A percentile compares a stretch with the other conserved stretches of the same genome.
Evolutionary conservation across 2,329 filamentous ascomycete species (phyloP).

Genomic region (Phialemoniopsis sp.): DNA sequence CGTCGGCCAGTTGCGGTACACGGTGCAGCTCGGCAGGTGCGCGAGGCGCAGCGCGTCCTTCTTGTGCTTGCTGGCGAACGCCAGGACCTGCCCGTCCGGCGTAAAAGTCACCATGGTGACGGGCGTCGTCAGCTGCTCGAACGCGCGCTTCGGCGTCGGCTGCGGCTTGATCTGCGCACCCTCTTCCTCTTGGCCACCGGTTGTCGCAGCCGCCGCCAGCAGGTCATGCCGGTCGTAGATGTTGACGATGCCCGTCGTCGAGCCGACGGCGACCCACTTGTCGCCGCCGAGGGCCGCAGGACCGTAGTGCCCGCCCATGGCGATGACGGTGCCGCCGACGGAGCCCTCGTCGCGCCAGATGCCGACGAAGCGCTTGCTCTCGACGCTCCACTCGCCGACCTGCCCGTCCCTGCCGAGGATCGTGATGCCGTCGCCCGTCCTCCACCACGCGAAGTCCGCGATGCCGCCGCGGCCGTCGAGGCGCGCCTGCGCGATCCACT

Average conservation of each 20-base stretch:
- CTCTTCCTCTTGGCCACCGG: constrained; percentile 4
- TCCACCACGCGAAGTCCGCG: constrained; percentile 92
- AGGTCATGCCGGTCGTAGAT: constrained; percentile 80
- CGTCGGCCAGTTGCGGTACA: constrained; percentile 97
- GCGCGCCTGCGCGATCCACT: constrained; percentile 82
- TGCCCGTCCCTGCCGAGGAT: constrained; percentile 85
- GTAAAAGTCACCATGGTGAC: constrained; percentile 78
- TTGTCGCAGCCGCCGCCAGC: constrained; percentile 28
- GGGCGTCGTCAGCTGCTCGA: constrained; percentile 86
- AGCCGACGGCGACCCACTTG: constrained; percentile 85
- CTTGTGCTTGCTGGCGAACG: constrained; percentile 82
- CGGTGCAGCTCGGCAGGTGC: constrained; percentile 86
- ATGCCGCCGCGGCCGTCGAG: constrained; percentile 80
- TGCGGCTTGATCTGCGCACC: constrained; percentile 51
- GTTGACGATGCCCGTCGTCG: constrained; percentile 83
- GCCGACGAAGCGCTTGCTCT: constrained; percentile 64
- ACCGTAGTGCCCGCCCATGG: constrained; percentile 67
- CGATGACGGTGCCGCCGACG: constrained; percentile 77
- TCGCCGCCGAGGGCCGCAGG: constrained; percentile 66
- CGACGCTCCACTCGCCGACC: constrained; percentile 82
- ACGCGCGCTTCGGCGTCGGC: constrained; percentile 67
- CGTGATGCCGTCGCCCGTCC: constrained; percentile 73
- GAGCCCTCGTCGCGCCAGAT: constrained; percentile 90
- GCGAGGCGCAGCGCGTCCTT: constrained; percentile 83
- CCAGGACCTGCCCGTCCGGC: constrained; percentile 83